Evolutionary conservation across 176 grass and related monocot species (phyloP), one percentile per base, ranked within the genome.

Genomic region (Cenchrus fungigraminus): DNA sequence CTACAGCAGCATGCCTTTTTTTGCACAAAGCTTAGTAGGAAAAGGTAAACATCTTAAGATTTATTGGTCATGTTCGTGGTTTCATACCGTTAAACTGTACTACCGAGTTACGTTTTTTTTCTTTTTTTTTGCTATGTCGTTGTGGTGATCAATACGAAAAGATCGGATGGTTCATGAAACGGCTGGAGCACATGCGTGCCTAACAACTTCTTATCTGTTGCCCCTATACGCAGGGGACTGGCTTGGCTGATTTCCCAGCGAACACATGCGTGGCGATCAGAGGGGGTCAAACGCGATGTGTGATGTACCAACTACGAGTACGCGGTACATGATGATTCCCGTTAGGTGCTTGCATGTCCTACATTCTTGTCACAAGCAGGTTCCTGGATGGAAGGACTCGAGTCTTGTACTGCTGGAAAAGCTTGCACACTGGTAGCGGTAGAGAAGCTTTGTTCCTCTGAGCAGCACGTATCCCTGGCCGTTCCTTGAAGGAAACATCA

Each of bases 401-500:
- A 32, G 31, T 32, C 31, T 32, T 40, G 44, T 11, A 25, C 72
- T 77, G 60, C 73, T 73, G 50, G 73, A 73, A 73, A 86, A 40
- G 66, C 51, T 65, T 78, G 59, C 66, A 58, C 65, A 29, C 50
- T 42, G 20, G 61, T 68, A 12, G 44, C 15, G 71, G 70, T 17
- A 32, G 45, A 82, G 45, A 65, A 52, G 42, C 67, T 63, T 79
- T 83, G 58, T 68, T 84, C 80, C 60, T 83, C 80, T 80, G 52
- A 11, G 34, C n/a, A 62, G 60, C 74, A 44, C 74, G 56, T 79
- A 53, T 44, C 68, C 63, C 68, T 91, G 76, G 19, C 89, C 53
- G 81, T 87, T 84, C 52, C 76, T 87, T 83, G 15, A 87, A 90
- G 80, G 71, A 68, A 46, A 68, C 60, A 68, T 9, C 3, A 74